Percentiles rank a stretch among this genome's conserved stretches.
Conservation (phyloP, 2,329 filamentous ascomycete species). For the Sporothrix pseudoabietina region DNA sequence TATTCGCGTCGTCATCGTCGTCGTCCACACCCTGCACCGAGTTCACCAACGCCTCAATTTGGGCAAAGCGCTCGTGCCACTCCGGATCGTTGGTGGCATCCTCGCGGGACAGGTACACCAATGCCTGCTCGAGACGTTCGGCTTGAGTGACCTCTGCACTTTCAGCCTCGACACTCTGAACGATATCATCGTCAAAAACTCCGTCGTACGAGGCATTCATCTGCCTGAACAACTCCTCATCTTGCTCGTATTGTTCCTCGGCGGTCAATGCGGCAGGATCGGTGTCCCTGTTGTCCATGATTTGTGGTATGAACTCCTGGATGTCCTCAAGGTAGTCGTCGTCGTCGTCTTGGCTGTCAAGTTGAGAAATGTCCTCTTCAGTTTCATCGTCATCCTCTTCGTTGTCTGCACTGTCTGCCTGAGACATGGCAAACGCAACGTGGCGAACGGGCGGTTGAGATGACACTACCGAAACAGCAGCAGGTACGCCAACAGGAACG, state of each 20-base stretch:
- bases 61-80: conserved; percentile 46
- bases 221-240: background rate
- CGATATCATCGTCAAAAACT: background rate
- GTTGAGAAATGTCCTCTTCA: background rate
- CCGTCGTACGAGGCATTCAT: background rate
- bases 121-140: conserved; percentile 40
- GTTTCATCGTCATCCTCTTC: background rate
- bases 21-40: conserved; percentile 38
- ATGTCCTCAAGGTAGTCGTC: background rate
- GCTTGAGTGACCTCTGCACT: background rate
- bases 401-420: background rate
- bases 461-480: too few relatives aligned
- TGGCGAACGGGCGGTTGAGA: background rate
- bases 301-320: background rate
- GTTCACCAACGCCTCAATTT: conserved; percentile 46
- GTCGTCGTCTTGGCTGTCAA: too few relatives aligned
- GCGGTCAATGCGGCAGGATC: background rate
- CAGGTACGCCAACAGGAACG: too few relatives aligned
- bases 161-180: background rate
- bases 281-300: background rate
- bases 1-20: background rate
- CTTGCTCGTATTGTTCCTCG: background rate
- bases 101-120: conserved; percentile 54
- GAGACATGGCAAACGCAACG: background rate
- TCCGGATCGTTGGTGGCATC: conserved; percentile 48